Conservation (phyloP, 495 filamentous ascomycete species). For the Penicillium longicatenatum region DNA sequence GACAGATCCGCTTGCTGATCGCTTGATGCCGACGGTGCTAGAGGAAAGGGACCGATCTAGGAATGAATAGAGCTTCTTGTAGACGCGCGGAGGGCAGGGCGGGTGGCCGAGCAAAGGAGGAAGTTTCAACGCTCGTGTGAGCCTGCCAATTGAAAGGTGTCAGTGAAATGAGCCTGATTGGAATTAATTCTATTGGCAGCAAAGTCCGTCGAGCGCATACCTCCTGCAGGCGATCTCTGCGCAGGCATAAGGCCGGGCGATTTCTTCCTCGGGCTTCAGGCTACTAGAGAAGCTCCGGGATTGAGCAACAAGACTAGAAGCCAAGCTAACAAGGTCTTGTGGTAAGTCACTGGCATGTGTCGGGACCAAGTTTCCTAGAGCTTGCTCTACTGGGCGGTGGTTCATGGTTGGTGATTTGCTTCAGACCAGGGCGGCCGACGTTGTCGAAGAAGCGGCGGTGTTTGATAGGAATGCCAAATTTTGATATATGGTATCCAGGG, state of each 20-base stretch:
- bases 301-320: slow-evolving; percentile 80
- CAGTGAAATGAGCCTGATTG: not conserved
- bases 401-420: slow-evolving; percentile 35
- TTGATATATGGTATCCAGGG: not conserved
- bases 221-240: slow-evolving; percentile 90
- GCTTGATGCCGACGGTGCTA: slow-evolving; percentile 34
- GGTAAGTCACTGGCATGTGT: slow-evolving; percentile 74
- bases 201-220: slow-evolving; percentile 35
- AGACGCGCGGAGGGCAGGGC: slow-evolving; percentile 79
- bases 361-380: slow-evolving; percentile 74
- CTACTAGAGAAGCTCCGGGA: slow-evolving; percentile 77
- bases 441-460: not conserved
- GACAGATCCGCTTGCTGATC: slow-evolving; percentile 31
- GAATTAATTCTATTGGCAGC: not conserved
- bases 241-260: slow-evolving; percentile 83
- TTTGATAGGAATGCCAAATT: not conserved
- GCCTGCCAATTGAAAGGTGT: slow-evolving; percentile 42
- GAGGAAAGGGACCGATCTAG: slow-evolving; percentile 70
- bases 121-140: slow-evolving; percentile 81
- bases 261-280: slow-evolving; percentile 86
- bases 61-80: slow-evolving; percentile 80
- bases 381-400: slow-evolving; percentile 72
- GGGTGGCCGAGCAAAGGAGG: slow-evolving; percentile 78
- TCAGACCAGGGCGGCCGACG: slow-evolving; percentile 2
- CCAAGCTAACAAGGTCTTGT: slow-evolving; percentile 70